Evolutionary conservation across 176 grass and related monocot species (phyloP), one percentile per base, ranked within the genome.

Genomic region (Coix lacrymajobi): DNA sequence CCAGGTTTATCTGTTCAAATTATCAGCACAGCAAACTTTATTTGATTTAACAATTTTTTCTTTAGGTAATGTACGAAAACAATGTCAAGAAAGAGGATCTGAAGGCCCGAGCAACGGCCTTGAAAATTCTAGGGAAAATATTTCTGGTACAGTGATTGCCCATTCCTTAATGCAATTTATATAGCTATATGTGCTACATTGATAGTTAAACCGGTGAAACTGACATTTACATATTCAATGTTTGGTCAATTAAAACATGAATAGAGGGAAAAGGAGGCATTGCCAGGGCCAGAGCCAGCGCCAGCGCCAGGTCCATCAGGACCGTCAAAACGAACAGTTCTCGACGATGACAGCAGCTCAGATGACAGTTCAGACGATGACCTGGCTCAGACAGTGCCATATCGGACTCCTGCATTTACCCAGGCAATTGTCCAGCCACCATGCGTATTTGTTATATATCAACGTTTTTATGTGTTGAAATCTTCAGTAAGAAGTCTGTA

Each of bases 81-180:
- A 90, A 89, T 89, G 85, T 92, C 71, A 99, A 96, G 91, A 99
- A 92, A 89, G 93, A 99, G 45, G 96, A 99, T 71, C 79, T 99
- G 11, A 99, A 92, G 85, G 41, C 85, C 22, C 87, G 96, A 54
- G 87, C 89, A 74, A 57, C 87, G 19, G 96, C 93, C 67, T 88
- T 99, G 62, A 96, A 92, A 92, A 91, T 88, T 85, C 91, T 99
- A 8, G 93, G 93, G 48, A 99, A 94, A 86, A 71, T 92, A 88
- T 99, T 99, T 88, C 85, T 87, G 92, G 96, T 99, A 81, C 11
- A 45, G 4, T 49, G 38, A 11, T 85, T 77, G 25, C 24, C 22
- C 4, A 77, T 71, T 81, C 51, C 7, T 44, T 81, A 25, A 15
- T 56, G 5, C 12, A 73, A 81, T 44, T 65, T 15, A 1, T 38